A percentile compares a stretch with the other conserved stretches of the same genome.
Evolutionary conservation across 768 basidiomycete genomes (phyloP).

Genomic region (Naematelia aurantialba): DNA sequence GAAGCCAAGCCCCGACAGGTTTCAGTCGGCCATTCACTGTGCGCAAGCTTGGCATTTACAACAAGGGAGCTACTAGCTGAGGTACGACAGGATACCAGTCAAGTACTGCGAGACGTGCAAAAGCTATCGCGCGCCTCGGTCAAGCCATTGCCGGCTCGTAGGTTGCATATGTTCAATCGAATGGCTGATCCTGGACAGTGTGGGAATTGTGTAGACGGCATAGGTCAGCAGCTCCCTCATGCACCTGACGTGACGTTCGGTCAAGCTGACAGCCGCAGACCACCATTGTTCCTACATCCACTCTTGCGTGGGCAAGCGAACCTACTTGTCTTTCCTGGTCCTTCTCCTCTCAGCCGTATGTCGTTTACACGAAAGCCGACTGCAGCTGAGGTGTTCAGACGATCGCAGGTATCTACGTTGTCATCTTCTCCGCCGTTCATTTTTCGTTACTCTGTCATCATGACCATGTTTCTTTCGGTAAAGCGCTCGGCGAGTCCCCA

Average conservation of each 20-base stretch:
- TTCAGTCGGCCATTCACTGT: constrained; percentile 72
- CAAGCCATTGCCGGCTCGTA: constrained; percentile 94
- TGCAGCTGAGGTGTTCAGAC: constrained; percentile 54
- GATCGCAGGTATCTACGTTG: constrained; percentile 68
- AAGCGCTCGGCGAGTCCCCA: constrained; percentile 57
- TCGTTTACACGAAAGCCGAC: constrained; percentile 23
- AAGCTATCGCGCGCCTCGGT: constrained; percentile 86
- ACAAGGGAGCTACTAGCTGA: neutral
- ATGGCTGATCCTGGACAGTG: constrained; percentile 57
- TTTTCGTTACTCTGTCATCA: constrained; percentile 63
- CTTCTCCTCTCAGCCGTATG: constrained; percentile 73
- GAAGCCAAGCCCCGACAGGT: constrained; percentile 68
- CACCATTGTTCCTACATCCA: constrained; percentile 61
- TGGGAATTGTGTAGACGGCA: constrained; percentile 94
- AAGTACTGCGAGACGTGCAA: constrained; percentile 93
- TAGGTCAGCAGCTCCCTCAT: no score
- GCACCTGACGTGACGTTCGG: constrained; percentile 65
- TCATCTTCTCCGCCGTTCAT: constrained; percentile 78
- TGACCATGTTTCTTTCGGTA: constrained; percentile 56
- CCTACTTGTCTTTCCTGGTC: constrained; percentile 88
- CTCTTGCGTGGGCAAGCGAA: constrained; percentile 90
- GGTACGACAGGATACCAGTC: constrained; percentile 65
- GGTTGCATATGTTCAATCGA: constrained; percentile 23
- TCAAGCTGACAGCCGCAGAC: constrained; percentile 19
- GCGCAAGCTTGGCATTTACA: constrained; percentile 46